A percentile compares a stretch with the other conserved stretches of the same genome.
phyloP scores from a whole-genome alignment of 1,284 basidiomycete species.

The Leucoagaricus sp. region DNA sequence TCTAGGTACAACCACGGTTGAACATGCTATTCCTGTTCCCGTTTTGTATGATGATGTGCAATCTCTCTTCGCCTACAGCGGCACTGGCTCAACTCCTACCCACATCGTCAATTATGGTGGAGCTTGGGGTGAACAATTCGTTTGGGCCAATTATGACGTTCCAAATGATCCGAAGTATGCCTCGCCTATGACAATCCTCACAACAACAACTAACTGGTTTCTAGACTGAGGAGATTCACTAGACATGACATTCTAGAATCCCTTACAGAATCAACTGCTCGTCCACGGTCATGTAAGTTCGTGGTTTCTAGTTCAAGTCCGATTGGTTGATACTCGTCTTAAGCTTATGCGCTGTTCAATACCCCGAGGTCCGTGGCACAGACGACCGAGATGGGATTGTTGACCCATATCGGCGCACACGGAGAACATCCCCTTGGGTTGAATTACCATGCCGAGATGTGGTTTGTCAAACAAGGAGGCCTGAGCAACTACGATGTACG shows the following conservation, averaged over 20 bases:
- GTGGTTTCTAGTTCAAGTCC: background rate
- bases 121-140: conserved; percentile 60
- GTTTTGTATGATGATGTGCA: conserved; percentile 68
- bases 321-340: background rate
- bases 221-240: conserved; percentile 60
- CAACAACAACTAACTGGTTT: background rate
- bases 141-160: conserved; percentile 67
- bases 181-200: too few species aligned
- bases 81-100: conserved; percentile 72
- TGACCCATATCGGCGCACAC: conserved; percentile 70
- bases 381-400: conserved; percentile 63
- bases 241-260: conserved; percentile 65
- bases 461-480: conserved; percentile 62
- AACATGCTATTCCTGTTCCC: conserved; percentile 68
- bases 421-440: conserved; percentile 72
- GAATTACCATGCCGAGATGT: conserved; percentile 77
- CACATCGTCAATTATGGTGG: conserved; percentile 77
- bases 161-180: conserved; percentile 66
- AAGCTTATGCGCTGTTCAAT: conserved; percentile 68
- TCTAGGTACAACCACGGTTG: conserved; percentile 76
- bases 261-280: conserved; percentile 58
- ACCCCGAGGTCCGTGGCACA: conserved; percentile 66
- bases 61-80: conserved; percentile 60
- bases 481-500: conserved; percentile 46
- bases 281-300: conserved; percentile 58